Evolutionary conservation across 768 basidiomycete species (phyloP).

Genomic region (Rhizopogon vulgaris): DNA sequence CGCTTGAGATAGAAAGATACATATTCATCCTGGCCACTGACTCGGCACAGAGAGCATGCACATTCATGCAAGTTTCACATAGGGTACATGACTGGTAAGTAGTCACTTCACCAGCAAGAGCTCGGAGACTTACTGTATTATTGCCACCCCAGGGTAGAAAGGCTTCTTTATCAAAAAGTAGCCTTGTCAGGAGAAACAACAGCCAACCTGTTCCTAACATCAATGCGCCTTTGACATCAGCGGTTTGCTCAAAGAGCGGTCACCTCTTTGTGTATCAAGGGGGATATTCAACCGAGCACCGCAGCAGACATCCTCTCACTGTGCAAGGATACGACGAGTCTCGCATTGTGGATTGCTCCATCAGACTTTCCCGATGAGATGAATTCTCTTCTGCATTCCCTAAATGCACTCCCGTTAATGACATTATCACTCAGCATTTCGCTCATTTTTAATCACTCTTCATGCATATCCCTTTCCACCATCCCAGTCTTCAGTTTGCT

Average conservation of each 20-base stretch:
- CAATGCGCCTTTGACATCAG: conserved; percentile 6
- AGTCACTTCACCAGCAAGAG: background rate
- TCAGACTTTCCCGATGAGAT: background rate
- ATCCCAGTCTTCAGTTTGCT: conserved; percentile 10
- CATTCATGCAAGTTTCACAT: conserved; percentile 12
- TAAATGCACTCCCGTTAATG: conserved; percentile 7
- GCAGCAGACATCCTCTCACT: conserved; percentile 3
- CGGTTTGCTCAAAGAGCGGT: conserved; percentile 7
- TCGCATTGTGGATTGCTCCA: conserved; percentile 13
- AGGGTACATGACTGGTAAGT: conserved; percentile 14
- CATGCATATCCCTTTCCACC: background rate
- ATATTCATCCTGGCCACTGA: conserved; percentile 13
- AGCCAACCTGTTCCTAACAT: conserved; percentile 7
- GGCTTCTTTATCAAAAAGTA: conserved; percentile 14
- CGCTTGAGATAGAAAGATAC: conserved; percentile 14
- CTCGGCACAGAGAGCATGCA: conserved; percentile 4
- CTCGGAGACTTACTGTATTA: background rate
- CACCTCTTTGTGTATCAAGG: conserved; percentile 13
- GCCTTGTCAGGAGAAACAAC: conserved; percentile 6
- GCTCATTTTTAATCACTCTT: background rate
- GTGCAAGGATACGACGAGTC: conserved; percentile 9
- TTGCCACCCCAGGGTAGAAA: conserved; percentile 13
- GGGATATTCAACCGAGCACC: conserved; percentile 5
- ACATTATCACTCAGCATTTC: conserved; percentile 12
- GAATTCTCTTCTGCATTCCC: conserved; percentile 4